Evolutionary conservation across 371 early-diverging fungal genomes (phyloP), one percentile per base, ranked within the genome.

Genomic region (Neoconidiobolus thromboides): DNA sequence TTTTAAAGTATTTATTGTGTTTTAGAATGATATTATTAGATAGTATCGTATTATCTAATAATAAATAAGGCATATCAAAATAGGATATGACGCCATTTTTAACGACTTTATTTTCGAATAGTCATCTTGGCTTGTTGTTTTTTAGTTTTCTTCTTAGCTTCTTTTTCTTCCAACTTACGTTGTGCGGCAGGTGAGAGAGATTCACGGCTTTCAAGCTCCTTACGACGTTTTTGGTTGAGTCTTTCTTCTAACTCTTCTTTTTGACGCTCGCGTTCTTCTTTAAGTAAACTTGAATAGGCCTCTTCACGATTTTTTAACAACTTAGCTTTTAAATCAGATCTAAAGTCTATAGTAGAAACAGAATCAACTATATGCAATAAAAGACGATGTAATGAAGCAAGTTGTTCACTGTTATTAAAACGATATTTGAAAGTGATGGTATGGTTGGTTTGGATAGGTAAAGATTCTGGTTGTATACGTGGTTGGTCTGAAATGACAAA

Each of bases 161-260:
- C 57, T 57, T 57, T 57, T 26, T 57, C 57, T 41, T 57, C 57
- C 14, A 57, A 41, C 47, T 57, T 57, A 44, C 57, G 57, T 44
- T 57, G 57, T 41, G 15, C 38, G 2, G 15, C 38, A 43, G 57
- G 57, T 12, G 57, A 43, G 1, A 57, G 44, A 2, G 3, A 6
- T 26, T n/a, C 44, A 12, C 57, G 41, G n/a, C 44, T n/a, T 57
- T 57, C 57, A 14, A 57, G 36, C 44, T 57, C 57, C 26, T 38
- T 10, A 15, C 43, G 15, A 12, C 57, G 57, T 46, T 57, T 57
- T 43, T 57, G 43, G 5, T 57, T 42, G 2, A 57, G 14, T n/a
- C 57, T 42, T 46, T 46, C 43, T 37, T 57, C 57, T 4, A 15
- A 10, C 40, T 57, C 57, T 43, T 57, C 40, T 10, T 15, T 15